phyloP scores from a whole-genome alignment of 129 eudicot genomes.

The Flaveria bidentis region DNA sequence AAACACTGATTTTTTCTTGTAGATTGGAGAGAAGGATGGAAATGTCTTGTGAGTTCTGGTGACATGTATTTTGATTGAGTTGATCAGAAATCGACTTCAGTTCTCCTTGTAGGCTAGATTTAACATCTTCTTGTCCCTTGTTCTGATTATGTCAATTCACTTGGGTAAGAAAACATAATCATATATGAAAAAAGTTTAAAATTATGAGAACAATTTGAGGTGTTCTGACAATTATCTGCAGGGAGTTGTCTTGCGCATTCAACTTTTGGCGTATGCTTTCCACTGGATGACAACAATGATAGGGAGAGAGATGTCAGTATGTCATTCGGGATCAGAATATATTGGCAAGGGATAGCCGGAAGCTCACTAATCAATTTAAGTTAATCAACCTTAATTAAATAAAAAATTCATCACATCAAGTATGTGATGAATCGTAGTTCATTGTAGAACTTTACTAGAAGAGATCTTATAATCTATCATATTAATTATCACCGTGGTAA shows the following conservation, averaged over 20 bases:
- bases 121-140: conserved; percentile 83
- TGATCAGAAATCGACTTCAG: conserved; percentile 60
- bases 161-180: conserved; percentile 30
- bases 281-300: conserved; percentile 46
- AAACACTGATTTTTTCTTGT: conserved; percentile 56
- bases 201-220: conserved; percentile 24
- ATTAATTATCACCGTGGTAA: conserved; percentile 8
- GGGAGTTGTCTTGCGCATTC: conserved; percentile 53
- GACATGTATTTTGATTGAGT: conserved; percentile 39
- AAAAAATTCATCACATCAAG: neutral
- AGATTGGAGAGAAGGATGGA: conserved; percentile 48
- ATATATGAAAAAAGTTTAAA: neutral
- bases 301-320: conserved; percentile 30
- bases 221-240: conserved; percentile 64
- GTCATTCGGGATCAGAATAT: neutral
- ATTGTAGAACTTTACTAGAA: conserved; percentile 1
- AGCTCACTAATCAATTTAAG: conserved; percentile 1
- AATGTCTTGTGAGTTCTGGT: conserved; percentile 50
- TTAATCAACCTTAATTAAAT: neutral
- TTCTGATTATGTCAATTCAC: conserved; percentile 44
- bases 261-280: conserved; percentile 77
- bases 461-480: neutral
- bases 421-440: conserved; percentile 2
- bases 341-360: conserved; percentile 7
- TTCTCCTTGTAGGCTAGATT: conserved; percentile 51